phyloP scores from a whole-genome alignment of 768 basidiomycete genomes.

The Russula olivacea region DNA sequence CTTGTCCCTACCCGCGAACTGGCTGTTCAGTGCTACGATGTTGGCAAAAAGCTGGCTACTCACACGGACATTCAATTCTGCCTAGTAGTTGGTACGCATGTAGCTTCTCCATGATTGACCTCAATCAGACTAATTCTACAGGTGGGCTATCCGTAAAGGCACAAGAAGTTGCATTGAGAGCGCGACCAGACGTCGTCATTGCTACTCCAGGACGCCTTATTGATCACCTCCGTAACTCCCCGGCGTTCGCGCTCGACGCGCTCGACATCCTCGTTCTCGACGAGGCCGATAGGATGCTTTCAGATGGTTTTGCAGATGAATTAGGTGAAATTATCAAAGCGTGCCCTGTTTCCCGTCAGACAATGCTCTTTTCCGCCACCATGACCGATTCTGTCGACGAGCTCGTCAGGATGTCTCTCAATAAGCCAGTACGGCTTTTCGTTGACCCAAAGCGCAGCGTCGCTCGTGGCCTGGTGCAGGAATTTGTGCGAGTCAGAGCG shows the following conservation, averaged over 20 bases:
- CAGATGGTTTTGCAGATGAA: slow-evolving; percentile 93
- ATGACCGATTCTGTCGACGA: slow-evolving; percentile 98
- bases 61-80: slow-evolving; percentile 90
- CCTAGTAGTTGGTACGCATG: slow-evolving; percentile 72
- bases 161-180: slow-evolving; percentile 80
- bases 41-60: slow-evolving; percentile 75
- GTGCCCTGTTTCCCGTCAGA: slow-evolving; percentile 84
- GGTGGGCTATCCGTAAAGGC: slow-evolving; percentile 91
- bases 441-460: slow-evolving; percentile 91
- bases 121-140: slow-evolving; percentile 31
- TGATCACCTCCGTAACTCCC: slow-evolving; percentile 95
- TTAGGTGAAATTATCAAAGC: slow-evolving; percentile 88
- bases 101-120: slow-evolving; percentile 2
- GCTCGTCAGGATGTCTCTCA: slow-evolving; percentile 85
- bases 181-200: slow-evolving; percentile 88
- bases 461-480: slow-evolving; percentile 82
- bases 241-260: slow-evolving; percentile 85
- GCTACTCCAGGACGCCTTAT: slow-evolving; percentile 92
- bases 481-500: slow-evolving; percentile 88
- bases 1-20: slow-evolving; percentile 94
- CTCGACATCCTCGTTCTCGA: slow-evolving; percentile 93
- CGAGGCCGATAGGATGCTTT: slow-evolving; percentile 97
- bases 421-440: slow-evolving; percentile 90
- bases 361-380: slow-evolving; percentile 98
- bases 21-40: slow-evolving; percentile 93